Evolutionary conservation across 2,329 filamentous ascomycete species (phyloP), one percentile per base, ranked within the genome.

Genomic region (Dryadomyces sulphureus): DNA sequence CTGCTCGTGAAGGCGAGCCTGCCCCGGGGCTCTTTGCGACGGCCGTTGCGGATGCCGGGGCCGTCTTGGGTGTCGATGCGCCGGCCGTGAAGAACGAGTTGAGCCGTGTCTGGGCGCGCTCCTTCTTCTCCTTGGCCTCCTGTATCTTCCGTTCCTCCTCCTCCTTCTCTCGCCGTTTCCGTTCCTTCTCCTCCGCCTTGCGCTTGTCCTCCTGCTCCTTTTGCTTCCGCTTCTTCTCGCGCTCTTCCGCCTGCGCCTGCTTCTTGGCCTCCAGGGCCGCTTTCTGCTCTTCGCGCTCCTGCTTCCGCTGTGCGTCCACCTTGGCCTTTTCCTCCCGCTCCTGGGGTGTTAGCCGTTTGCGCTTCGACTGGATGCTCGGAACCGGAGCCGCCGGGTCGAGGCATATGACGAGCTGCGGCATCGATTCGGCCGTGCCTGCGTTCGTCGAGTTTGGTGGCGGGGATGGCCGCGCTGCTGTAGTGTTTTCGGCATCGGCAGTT

Each of bases 121-220:
- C 64, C 56, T 69, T 73, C 53, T 66, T 74, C 21, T 69, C 66
- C 54, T 70, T 68, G 41, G 65, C 64, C 32, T 65, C 61, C 49
- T 63, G 59, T 2, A 58, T 41, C 41, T 58, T 60, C 38, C 62
- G 59, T 38, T 70, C 68, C 38, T 73, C 69, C 36, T 75, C 70
- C 50, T 74, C 71, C 54, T 69, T 72, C 52, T 71, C 67, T 25
- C 62, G 62, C 53, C 64, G 68, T 56, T 71, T 72, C 49, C 65
- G 65, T 14, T 65, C 63, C 11, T 60, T 62, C 50, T 70, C 66
- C 40, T 65, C 60, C 30, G 57, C 59, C 36, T 57, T 53, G 1
- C 45, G 44, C 22, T 48, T 53, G 41, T 55, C 54, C n/a, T 58
- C 56, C 38, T 59, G 50, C 45, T 69, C 66, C 43, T 65, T 62